Conservation (phyloP, 2,329 filamentous ascomycete species). For the Colletotrichum kahawae region DNA sequence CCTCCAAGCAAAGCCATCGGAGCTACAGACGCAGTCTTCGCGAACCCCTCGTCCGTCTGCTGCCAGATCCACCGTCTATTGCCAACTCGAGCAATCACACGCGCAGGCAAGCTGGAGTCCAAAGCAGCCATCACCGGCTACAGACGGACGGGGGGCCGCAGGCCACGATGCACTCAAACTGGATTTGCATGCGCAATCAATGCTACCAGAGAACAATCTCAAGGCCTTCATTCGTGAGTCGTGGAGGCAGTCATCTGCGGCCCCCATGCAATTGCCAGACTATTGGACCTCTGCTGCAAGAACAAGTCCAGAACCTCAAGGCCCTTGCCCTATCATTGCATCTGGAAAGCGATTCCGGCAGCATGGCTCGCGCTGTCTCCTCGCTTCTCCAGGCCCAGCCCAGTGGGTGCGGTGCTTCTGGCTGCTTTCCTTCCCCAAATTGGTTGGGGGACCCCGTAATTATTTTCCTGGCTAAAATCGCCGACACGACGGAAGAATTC, state of each 20-base stretch:
- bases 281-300: background rate
- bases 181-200: background rate
- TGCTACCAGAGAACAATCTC: background rate
- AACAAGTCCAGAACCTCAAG: background rate
- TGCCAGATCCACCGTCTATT: background rate
- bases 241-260: background rate
- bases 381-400: background rate
- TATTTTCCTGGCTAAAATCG: slow-evolving; percentile 1
- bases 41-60: background rate
- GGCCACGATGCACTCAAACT: background rate
- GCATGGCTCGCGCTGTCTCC: background rate
- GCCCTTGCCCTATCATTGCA: background rate
- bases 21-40: background rate
- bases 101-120: background rate
- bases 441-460: background rate
- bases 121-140: background rate
- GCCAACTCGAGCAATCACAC: background rate
- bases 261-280: background rate
- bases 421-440: background rate
- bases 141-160: background rate
- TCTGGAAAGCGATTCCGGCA: background rate
- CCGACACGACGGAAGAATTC: slow-evolving; percentile 21
- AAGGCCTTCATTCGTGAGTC: background rate
- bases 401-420: background rate
- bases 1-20: background rate